Evolutionary conservation across 306 rosid species (phyloP), one percentile per base, ranked within the genome.

Genomic region (Luffa acutangula): DNA sequence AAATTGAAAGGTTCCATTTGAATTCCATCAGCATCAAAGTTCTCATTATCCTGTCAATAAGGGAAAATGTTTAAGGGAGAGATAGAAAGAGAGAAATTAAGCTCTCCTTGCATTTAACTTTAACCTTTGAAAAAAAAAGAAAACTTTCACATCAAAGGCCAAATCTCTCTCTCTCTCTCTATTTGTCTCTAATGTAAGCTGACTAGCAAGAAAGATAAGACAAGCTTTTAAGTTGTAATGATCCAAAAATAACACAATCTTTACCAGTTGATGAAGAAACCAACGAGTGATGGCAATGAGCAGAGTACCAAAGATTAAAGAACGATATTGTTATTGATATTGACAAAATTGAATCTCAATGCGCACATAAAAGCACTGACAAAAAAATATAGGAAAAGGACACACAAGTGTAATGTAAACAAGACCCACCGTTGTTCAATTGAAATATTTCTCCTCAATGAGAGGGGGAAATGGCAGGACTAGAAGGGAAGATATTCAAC

Each of bases 1-100:
- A 95, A 87, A 86, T 93, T 95, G 87, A 95, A 95, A 67, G 97
- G 97, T 81, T 95, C 99, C 18, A 95, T 85, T 83, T 86, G 97
- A 87, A 95, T 83, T 77, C 97, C 99, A 25, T 91, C 96, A 15
- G 85, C 96, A 60, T 84, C 89, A 63, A 95, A 93, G 78, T 85
- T 87, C 21, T 66, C 85, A 51, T 52, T 39, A 7, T 48, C 79
- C 81, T 79, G 82, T 34, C 53, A 79, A 58, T 11, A 25, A 74
- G 59, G 42, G 43, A 62, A 56, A 39, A 58, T 34, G 18, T 31
- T 75, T 14, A 33, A 10, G 56, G 20, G 12, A 9, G 20, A 14
- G 72, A 65, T 21, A 17, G 76, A 45, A 18, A 13, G 76, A 72
- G 59, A 46, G 57, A 43, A 7, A 70, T 70, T 45, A 18, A 20